Evolutionary conservation across 2,329 filamentous ascomycete species (phyloP).

Genomic region (Orbilia ellipsospora): DNA sequence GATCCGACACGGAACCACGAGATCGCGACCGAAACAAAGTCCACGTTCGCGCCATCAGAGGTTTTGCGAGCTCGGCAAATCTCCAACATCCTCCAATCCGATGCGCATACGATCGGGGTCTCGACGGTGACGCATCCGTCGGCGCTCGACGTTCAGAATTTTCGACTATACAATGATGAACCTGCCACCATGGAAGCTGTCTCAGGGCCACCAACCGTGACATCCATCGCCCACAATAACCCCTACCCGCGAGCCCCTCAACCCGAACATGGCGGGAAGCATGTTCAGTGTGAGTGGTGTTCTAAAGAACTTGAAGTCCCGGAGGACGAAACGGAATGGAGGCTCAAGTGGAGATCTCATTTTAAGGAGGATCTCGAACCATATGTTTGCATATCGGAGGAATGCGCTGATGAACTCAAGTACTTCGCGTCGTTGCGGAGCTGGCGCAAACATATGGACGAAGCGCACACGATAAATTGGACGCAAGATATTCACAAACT

Average conservation of each 20-base stretch:
- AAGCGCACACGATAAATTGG: conserved; percentile 20
- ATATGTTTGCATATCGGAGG: conserved; percentile 36
- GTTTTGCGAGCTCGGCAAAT: conserved; percentile 7
- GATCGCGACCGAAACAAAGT: conserved; percentile 4
- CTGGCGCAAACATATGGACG: conserved; percentile 27
- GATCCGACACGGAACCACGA: background rate
- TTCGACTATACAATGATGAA: conserved; percentile 4
- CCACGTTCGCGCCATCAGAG: background rate
- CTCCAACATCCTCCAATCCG: conserved; percentile 7
- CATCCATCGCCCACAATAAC: conserved; percentile 16
- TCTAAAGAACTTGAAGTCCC: conserved; percentile 19
- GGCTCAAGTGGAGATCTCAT: conserved; percentile 22
- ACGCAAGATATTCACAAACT: conserved; percentile 19
- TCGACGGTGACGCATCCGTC: conserved; percentile 20
- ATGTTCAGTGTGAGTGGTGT: conserved; percentile 26
- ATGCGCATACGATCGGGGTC: background rate
- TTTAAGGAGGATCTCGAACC: conserved; percentile 31
- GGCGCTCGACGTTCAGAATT: background rate
- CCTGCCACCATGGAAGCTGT: background rate
- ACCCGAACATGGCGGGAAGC: background rate
- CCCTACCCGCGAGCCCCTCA: conserved; percentile 21
- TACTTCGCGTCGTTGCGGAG: conserved; percentile 3
- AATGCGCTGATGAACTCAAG: conserved; percentile 13
- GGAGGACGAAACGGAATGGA: conserved; percentile 9
- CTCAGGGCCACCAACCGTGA: conserved; percentile 5